Conservation (phyloP, 805 yeast genomes). For the Diddensiella transvaalensis region DNA sequence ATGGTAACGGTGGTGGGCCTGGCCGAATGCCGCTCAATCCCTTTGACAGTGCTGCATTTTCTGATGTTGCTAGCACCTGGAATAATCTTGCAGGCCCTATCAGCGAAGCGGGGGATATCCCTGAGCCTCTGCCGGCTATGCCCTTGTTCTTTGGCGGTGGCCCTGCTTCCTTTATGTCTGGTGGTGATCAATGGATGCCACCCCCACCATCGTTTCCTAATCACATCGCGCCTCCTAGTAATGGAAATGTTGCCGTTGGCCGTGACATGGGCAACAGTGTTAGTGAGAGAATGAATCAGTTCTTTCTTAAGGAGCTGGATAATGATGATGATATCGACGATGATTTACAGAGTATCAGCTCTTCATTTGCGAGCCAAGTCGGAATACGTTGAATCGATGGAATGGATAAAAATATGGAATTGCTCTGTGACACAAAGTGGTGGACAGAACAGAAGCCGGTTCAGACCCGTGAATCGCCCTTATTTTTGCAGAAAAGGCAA, state of each 20-base stretch:
- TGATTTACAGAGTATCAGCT: slow-evolving; percentile 24
- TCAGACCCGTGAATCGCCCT: no score
- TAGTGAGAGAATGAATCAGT: slow-evolving; percentile 24
- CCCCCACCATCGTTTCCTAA: neutral
- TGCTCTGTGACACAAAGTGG: neutral
- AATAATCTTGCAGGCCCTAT: neutral
- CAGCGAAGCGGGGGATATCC: slow-evolving; percentile 16
- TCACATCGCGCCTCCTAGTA: neutral
- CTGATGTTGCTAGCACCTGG: slow-evolving; percentile 2
- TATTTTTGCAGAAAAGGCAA: no score
- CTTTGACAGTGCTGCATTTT: neutral
- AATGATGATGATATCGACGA: slow-evolving; percentile 31
- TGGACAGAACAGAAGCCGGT: neutral
- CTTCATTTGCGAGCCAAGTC: slow-evolving; percentile 24
- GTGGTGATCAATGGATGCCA: neutral
- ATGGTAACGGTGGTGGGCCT: neutral
- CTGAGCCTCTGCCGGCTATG: slow-evolving; percentile 19
- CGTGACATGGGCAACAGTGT: slow-evolving; percentile 20
- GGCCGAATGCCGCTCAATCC: slow-evolving; percentile 3
- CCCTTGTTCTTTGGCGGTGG: neutral
- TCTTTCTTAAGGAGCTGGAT: slow-evolving; percentile 12
- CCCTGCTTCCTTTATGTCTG: neutral
- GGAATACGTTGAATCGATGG: slow-evolving; percentile 19
- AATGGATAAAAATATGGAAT: no score
- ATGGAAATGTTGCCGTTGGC: neutral